Base-by-base conservation (phyloP, 2,329 filamentous ascomycete genomes). In the Orbilia ellipsospora region DNA sequence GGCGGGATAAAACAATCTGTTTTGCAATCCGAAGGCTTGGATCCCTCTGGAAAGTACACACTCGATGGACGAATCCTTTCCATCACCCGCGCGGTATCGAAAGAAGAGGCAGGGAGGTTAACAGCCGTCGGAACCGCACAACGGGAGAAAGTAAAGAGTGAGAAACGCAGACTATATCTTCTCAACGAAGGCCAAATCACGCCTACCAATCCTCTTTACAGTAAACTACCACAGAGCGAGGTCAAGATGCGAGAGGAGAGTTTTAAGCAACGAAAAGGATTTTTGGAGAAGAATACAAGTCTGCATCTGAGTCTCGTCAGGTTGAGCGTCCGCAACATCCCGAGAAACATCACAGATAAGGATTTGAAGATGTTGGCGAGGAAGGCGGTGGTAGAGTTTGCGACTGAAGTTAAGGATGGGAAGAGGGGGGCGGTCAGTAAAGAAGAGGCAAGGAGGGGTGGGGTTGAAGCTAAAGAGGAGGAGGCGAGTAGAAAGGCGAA, bases 371-470 rank as follows among this genome's bases (percentile, higher is more conserved):
- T 92, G 50, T 87, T 99, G 54, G 95, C 95, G 10, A 89, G 95
- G 78, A 88, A 95, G 82, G 95, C 92, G n/a, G 88, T 97, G 12
- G 95, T 98, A 57, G 94, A 93, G 0, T 99, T 99, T 80, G 94
- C 95, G 48, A 91, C 87, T 76, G 95, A 99, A 80, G 93, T 94
- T 78, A 96, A 94, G 81, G 86, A 86, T 28, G 92, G 92, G 13
- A 86, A 86, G 42, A 90, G 95, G 28, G 84, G 90, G 77, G 90
- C 90, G 18, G 86, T 99, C 2, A 95, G 92, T n/a, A 93, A 92
- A 80, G 95, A 99, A 80, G 96, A 99, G 82, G 87, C 92, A 63
- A 85, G 88, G 15, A 89, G 95, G 48, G 93, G 92, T 60, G 91
- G 91, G 10, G 90, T 92, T 36, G 90, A 91, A 57, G 94, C 94